phyloP scores from a whole-genome alignment of 2,329 filamentous ascomycete species.

The Gaeumannomyces sp. region DNA sequence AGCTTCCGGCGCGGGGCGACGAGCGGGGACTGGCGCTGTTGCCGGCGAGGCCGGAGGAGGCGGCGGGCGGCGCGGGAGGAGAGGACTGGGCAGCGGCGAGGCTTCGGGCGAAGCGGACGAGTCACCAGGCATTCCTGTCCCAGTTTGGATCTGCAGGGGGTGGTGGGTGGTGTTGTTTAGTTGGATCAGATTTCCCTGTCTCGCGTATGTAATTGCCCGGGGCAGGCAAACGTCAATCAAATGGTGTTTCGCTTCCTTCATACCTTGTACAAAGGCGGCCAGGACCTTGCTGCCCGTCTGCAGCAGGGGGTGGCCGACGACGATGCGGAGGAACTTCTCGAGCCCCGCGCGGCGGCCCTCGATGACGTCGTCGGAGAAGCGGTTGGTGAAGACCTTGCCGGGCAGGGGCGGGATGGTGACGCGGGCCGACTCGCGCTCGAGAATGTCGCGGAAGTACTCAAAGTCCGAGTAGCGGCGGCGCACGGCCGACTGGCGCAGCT shows the following conservation, averaged over 20 bases:
- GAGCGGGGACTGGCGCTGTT: conserved; percentile 11
- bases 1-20: conserved; percentile 33
- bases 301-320: conserved; percentile 89
- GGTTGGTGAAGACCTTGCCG: conserved; percentile 96
- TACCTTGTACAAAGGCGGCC: conserved; percentile 94
- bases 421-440: conserved; percentile 88
- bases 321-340: conserved; percentile 94
- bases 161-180: background rate
- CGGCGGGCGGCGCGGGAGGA: background rate
- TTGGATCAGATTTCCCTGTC: no score
- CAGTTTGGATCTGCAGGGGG: conserved; percentile 65
- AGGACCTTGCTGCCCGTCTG: conserved; percentile 97
- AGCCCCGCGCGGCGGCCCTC: conserved; percentile 86
- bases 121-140: conserved; percentile 86
- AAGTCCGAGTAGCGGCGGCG: conserved; percentile 96
- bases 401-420: conserved; percentile 95
- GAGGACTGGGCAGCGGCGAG: conserved; percentile 14
- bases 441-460: conserved; percentile 96
- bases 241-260: conserved; percentile 21
- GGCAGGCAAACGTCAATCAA: background rate
- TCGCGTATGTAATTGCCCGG: background rate
- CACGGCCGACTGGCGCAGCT: conserved; percentile 81
- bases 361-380: conserved; percentile 97
- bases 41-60: conserved; percentile 8
- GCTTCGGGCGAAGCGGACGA: conserved; percentile 26